A percentile compares a stretch with the other conserved stretches of the same genome.
phyloP scores from a whole-genome alignment of 2,329 filamentous ascomycete species.

The Calonectria pseudoreteaudii region DNA sequence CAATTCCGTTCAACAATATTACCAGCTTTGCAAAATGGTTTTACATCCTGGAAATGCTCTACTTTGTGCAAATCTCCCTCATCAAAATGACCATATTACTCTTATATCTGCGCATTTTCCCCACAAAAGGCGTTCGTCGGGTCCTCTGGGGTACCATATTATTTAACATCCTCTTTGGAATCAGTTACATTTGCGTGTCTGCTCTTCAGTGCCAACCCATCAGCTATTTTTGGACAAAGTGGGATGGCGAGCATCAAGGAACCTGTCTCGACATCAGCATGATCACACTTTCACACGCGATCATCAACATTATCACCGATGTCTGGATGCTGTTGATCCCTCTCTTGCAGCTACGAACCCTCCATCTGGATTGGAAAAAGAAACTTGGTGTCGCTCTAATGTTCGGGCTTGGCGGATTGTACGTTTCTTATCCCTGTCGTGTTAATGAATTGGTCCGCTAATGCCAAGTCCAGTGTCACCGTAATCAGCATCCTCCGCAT shows the following conservation, averaged over 20 bases:
- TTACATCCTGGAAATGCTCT: conserved; percentile 51
- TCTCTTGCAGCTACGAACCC: conserved; percentile 45
- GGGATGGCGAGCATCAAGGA: conserved; percentile 57
- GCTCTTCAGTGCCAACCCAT: conserved; percentile 61
- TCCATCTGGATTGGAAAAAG: conserved; percentile 55
- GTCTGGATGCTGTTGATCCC: conserved; percentile 50
- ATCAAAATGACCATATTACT: not conserved
- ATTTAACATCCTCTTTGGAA: conserved; percentile 32
- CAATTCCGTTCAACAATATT: not conserved
- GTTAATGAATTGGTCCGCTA: not conserved
- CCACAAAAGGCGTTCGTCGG: conserved; percentile 39
- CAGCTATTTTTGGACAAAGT: conserved; percentile 59
- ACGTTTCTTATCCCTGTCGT: not conserved
- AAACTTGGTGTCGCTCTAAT: conserved; percentile 55
- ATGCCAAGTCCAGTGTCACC: not conserved
- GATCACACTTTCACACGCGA: conserved; percentile 59
- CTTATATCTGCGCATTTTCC: not conserved
- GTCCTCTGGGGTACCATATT: conserved; percentile 43
- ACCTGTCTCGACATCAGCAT: conserved; percentile 58
- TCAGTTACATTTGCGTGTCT: conserved; percentile 51
- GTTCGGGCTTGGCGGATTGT: conserved; percentile 43
- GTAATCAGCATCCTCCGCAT: not conserved
- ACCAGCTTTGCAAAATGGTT: not conserved
- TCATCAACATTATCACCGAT: conserved; percentile 59
- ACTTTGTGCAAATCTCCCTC: not conserved